phyloP scores from a whole-genome alignment of 345 rosid genomes.

The Gossypium herbaceum region DNA sequence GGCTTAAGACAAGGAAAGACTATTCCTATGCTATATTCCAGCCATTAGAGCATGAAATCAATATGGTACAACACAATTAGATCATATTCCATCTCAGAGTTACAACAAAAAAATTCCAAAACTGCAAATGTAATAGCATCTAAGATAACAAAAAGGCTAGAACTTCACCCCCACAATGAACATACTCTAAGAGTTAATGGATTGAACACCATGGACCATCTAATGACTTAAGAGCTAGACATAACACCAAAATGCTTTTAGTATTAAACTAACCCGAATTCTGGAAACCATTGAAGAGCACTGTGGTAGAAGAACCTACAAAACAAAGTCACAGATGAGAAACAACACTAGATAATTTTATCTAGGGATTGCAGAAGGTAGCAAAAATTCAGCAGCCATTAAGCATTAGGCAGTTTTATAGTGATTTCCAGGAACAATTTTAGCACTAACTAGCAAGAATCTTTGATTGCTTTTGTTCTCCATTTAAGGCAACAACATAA shows the following conservation, averaged over 20 bases:
- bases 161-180: neutral
- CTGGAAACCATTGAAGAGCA: slow-evolving; percentile 82
- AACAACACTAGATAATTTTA: neutral
- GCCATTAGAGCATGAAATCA: neutral
- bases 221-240: neutral
- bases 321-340: slow-evolving; percentile 16
- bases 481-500: neutral
- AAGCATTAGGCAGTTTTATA: neutral
- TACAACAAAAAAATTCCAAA: slow-evolving; percentile 5
- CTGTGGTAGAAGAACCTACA: slow-evolving; percentile 94
- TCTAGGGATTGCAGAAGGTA: neutral
- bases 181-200: neutral
- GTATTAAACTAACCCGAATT: slow-evolving; percentile 56
- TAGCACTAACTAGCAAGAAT: neutral
- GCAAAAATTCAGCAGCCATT: neutral
- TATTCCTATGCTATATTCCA: neutral
- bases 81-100: neutral
- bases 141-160: neutral
- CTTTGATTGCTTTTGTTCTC: neutral
- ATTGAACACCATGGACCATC: neutral
- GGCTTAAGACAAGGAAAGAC: neutral
- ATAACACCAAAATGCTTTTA: neutral
- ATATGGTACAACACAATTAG: neutral
- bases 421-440: neutral
- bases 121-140: neutral